These are phyloP conservation scores for Spiraea crenata DNA, from an alignment of 331 rosid species.

Conservation along the genomic window DNA sequence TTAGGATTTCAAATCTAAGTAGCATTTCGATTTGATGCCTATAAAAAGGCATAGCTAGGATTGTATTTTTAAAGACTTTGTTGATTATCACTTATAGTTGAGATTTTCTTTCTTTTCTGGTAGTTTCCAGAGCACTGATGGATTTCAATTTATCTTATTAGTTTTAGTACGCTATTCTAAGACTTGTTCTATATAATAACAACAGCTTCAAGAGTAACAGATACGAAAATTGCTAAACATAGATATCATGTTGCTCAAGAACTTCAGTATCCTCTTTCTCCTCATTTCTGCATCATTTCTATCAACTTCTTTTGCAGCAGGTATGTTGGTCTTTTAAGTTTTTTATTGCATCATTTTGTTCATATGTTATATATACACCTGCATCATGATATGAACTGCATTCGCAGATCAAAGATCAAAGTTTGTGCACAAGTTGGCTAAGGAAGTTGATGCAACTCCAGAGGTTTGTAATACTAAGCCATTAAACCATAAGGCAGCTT, in stretches of 20 bases:
- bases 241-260: conserved; percentile 50
- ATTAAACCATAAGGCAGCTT: conserved; percentile 27
- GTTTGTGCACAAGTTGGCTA: conserved; percentile 27
- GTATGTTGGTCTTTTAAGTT: too few relatives aligned
- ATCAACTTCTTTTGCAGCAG: conserved; percentile 59
- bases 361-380: too few relatives aligned
- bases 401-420: conserved; percentile 51
- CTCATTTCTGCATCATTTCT: conserved; percentile 52
- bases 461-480: conserved; percentile 34
- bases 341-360: too few relatives aligned
- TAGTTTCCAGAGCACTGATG: too few relatives aligned
- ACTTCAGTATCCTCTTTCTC: conserved; percentile 52
- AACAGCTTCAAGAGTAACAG: conserved; percentile 10
- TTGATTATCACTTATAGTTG: too few relatives aligned
- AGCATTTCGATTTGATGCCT: too few relatives aligned
- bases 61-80: too few relatives aligned
- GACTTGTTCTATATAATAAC: conserved; percentile 29
- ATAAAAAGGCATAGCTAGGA: too few relatives aligned
- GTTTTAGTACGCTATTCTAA: conserved; percentile 24
- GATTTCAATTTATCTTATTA: too few relatives aligned
- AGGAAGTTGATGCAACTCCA: conserved; percentile 30
- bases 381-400: conserved; percentile 8
- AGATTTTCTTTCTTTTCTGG: too few relatives aligned
- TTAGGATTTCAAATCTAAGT: too few relatives aligned
- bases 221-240: conserved; percentile 27